These are phyloP conservation scores for Clavaria fumosa DNA, from an alignment of 768 basidiomycete genomes.

Conservation along the genomic window DNA sequence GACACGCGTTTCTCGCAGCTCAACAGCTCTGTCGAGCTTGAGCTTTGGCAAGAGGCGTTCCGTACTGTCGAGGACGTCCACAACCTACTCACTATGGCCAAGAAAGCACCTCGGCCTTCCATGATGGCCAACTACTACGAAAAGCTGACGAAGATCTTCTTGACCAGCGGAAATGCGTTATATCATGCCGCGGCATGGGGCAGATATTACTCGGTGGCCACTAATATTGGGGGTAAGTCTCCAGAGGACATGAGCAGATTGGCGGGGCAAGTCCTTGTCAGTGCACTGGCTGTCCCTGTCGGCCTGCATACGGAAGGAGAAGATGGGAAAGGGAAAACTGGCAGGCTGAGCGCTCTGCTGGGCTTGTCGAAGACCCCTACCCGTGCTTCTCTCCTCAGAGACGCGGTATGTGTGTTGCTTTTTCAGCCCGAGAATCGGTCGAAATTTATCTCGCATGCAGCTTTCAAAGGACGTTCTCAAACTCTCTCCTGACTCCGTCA, in stretches of 20 bases:
- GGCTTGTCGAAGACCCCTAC: slow-evolving; percentile 77
- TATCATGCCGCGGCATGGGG: slow-evolving; percentile 97
- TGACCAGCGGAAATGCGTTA: slow-evolving; percentile 85
- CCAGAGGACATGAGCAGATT: slow-evolving; percentile 69
- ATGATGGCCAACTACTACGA: slow-evolving; percentile 99
- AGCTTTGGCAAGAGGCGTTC: slow-evolving; percentile 98
- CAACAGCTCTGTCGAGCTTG: slow-evolving; percentile 91
- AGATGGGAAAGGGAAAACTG: slow-evolving; percentile 44
- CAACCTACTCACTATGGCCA: slow-evolving; percentile 84
- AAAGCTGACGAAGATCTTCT: slow-evolving; percentile 91
- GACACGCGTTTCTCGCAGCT: slow-evolving; percentile 96
- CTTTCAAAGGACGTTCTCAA: slow-evolving; percentile 72
- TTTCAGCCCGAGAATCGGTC: slow-evolving; percentile 5
- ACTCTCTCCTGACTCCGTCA: slow-evolving; percentile 57
- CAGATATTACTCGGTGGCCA: slow-evolving; percentile 61
- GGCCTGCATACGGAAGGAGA: slow-evolving; percentile 35
- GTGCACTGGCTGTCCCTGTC: slow-evolving; percentile 86
- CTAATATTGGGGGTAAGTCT: slow-evolving; percentile 53
- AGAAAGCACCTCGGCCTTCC: slow-evolving; percentile 78
- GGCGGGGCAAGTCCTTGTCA: slow-evolving; percentile 84
- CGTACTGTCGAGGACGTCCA: slow-evolving; percentile 97
- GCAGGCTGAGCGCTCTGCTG: slow-evolving; percentile 71
- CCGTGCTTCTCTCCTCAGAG: slow-evolving; percentile 68
- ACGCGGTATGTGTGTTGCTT: slow-evolving; percentile 46
- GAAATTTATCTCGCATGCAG: slow-evolving; percentile 20